These are phyloP conservation scores for Sporothrix globosa DNA, from an alignment of 2,329 filamentous ascomycete species.

Conservation along the genomic window DNA sequence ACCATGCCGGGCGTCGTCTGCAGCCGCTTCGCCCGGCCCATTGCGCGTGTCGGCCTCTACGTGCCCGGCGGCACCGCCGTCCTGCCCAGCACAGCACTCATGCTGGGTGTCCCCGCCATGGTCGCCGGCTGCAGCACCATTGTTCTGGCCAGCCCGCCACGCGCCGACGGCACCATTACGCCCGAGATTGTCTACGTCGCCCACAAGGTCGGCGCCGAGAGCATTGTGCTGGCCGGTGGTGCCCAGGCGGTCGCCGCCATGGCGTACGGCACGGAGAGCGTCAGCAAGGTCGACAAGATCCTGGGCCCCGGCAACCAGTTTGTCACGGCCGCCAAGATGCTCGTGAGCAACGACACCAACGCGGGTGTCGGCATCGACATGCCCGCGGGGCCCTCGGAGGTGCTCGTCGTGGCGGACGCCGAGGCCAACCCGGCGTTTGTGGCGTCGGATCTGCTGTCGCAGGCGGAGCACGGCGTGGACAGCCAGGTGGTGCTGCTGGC, in stretches of 20 bases:
- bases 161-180: conserved; percentile 85
- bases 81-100: conserved; percentile 93
- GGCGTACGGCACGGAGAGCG: conserved; percentile 93
- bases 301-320: conserved; percentile 97
- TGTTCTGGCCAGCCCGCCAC: conserved; percentile 87
- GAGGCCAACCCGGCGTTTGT: conserved; percentile 91
- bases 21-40: conserved; percentile 87
- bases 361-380: conserved; percentile 96
- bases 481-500: conserved; percentile 93
- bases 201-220: conserved; percentile 94
- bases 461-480: conserved; percentile 96
- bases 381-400: conserved; percentile 95
- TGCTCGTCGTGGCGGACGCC: conserved; percentile 91
- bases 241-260: conserved; percentile 95
- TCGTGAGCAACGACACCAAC: conserved; percentile 95
- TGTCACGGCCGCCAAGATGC: conserved; percentile 97
- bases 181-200: conserved; percentile 97
- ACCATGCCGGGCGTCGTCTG: conserved; percentile 98
- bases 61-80: conserved; percentile 96
- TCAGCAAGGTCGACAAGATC: conserved; percentile 98
- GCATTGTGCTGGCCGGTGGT: conserved; percentile 92
- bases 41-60: conserved; percentile 95
- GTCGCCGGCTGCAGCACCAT: conserved; percentile 96
- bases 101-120: conserved; percentile 97
- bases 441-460: conserved; percentile 86